Percentiles rank a stretch among this genome's conserved stretches.
Evolutionary conservation across 495 filamentous ascomycete genomes (phyloP).

Genomic region (Trichoderma virens): DNA sequence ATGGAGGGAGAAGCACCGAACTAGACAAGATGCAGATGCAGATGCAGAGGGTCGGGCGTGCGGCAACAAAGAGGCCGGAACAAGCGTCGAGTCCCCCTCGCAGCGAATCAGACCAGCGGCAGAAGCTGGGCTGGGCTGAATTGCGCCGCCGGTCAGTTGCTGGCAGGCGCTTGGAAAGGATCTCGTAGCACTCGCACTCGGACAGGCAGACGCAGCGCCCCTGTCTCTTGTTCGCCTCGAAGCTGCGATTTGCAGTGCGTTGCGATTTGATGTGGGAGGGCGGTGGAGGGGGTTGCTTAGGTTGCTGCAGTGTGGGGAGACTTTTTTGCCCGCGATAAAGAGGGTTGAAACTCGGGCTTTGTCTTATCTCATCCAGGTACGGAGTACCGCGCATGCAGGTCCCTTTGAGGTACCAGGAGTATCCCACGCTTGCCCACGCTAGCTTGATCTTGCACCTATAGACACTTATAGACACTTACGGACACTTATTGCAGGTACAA

Average conservation of each 20-base stretch:
- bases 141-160: too few relatives aligned
- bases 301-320: slow-evolving; percentile 2
- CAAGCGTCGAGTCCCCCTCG: not conserved
- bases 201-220: not conserved
- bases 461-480: too few relatives aligned
- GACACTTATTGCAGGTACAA: not conserved
- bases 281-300: slow-evolving; percentile 4
- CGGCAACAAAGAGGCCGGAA: not conserved
- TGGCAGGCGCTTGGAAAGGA: too few relatives aligned
- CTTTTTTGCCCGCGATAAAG: slow-evolving; percentile 5
- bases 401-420: too few relatives aligned
- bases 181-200: too few relatives aligned
- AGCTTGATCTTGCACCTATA: too few relatives aligned
- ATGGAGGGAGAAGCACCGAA: not conserved
- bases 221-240: not conserved
- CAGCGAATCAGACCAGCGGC: not conserved
- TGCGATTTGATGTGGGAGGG: not conserved
- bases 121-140: not conserved
- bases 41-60: not conserved
- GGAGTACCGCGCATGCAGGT: not conserved
- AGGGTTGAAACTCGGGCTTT: not conserved
- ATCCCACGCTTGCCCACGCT: too few relatives aligned
- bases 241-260: not conserved
- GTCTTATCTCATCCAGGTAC: slow-evolving; percentile 7
- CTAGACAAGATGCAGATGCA: not conserved